Base-by-base conservation (phyloP, 768 basidiomycete species). In the Tulasnella calospora region DNA sequence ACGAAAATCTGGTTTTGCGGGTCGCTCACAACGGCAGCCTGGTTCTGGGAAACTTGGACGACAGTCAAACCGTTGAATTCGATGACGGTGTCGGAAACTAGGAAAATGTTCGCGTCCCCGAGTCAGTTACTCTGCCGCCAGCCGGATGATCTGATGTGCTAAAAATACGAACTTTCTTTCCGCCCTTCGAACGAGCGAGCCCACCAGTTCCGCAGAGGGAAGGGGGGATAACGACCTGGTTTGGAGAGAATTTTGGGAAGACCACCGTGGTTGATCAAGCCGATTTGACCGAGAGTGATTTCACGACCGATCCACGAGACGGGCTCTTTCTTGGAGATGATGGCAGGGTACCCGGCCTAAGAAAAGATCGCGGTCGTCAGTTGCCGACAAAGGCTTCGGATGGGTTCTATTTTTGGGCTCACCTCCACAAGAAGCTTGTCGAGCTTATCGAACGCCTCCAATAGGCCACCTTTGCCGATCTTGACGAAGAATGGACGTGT, bases 1-100 rank as follows among this genome's bases (percentile, higher is more conserved):
- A 95, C 91, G 82, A 95, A 94, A 35, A 94, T 89, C 46, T 89
- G 90, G 79, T 94, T 94, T 79, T 82, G 80, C 5, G 83, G 83
- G 80, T 83, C 82, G 78, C 46, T 70, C 21, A 82, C 72, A 41
- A 82, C 81, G 38, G 81, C 81, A 7, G 80, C 78, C 82, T 91
- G 90, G 82, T 95, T 95, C 86, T 94, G 94, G 0, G 92, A 92
- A 30, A 94, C 94, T 82, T 95, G 94, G 0, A 95, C 93, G n/a
- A 92, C 87, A 0, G 92, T 93, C 79, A 95, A 85, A 73, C 94
- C 94, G 72, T 90, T 87, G 83, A 94, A 94, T 80, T 91, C 89
- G 71, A 94, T 91, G 33, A 93, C 92, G 1, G 93, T 91, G 81
- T 94, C 93, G 15, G 93, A 93, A 69, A 94, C 92, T 93, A 36